Base-by-base conservation (phyloP, 2,329 filamentous ascomycete genomes). In the Truncatella angustata region DNA sequence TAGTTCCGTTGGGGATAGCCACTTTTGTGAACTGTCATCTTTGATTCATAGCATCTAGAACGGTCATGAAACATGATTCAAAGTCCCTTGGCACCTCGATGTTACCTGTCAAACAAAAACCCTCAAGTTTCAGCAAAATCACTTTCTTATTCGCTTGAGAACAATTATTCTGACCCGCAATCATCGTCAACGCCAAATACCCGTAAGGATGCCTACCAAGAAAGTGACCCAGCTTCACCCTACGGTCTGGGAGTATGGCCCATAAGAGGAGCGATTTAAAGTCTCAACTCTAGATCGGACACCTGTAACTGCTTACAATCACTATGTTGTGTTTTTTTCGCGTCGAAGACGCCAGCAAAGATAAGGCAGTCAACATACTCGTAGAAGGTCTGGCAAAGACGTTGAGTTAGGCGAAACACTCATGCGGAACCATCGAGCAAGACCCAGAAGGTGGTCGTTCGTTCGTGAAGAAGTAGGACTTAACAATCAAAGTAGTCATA, bases 371-470 rank as follows among this genome's bases (percentile, higher is more conserved):
- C 23, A 50, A 56, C 1, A 42, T 62, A 5, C 51, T 70, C n/a
- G 62, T 61, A 26, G 49, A 42, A 2, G 66, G 61, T n/a, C 58
- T 70, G 4, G 63, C 66, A 53, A 48, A 56, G 5, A 72, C 68
- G 1, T 59, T 76, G 0, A 62, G 63, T 26, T 71, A 76, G 49
- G 58, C 60, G 0, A 58, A 71, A 2, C 69, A 75, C 49, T 59
- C 73, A 6, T 67, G 66, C 18, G 69, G 72, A 0, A 67, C 60
- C 1, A 72, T 77, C 37, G 73, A 75, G 52, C 65, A 66, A 35
- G 66, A 74, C n/a, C 39, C 60, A 0, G 46, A 55, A 0, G 69
- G 68, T 4, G 68, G 66, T 10, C 63, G 72, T 46, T 71, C 63
- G 0, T 71, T 73, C 30, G 61, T 65, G 7, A 74, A 68, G 53